Evolutionary conservation across 2,329 filamentous ascomycete genomes (phyloP), one percentile per base, ranked within the genome.

Genomic region (Fusarium incarnatum): DNA sequence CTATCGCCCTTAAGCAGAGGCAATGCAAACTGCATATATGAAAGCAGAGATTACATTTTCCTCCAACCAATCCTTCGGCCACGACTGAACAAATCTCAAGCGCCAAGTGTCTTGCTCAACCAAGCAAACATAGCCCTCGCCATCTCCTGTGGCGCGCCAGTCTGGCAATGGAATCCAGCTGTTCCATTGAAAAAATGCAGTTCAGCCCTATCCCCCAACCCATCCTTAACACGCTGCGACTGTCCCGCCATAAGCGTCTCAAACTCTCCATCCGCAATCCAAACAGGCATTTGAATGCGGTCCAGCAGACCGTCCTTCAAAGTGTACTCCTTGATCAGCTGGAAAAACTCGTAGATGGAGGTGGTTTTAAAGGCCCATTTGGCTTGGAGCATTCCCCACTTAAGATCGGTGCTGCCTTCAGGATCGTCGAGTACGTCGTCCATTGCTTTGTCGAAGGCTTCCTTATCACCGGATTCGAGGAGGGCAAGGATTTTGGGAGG

Each of bases 311-410:
- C 62, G 1, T 32, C 62, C 5, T 61, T 60, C 3, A 76, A 16
- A 2, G 61, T 71, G 18, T 71, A 75, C 9, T 65, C 20, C 27
- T 72, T 60, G 3, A 28, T 6, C 27, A 46, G 16, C 6, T 65
- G 55, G 30, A 79, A 52, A 50, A 74, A 79, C 3, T 76, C 70
- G 50, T 71, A 80, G 2, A 73, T 77, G 12, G 67, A 75, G 73
- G 69, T 46, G 16, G 72, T 41, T 20, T 78, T 71, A 56, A 79
- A 81, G 1, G 70, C 68, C 78, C 79, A 80, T 3, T 80, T 65
- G 3, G 75, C 79, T 30, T 80, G 77, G 2, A 74, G 66, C 8
- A 80, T 45, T 37, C 68, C 76, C 79, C 79, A 80, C 22, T 70
- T 69, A 9, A 71, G 44, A 16, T 27, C 46, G 0, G 77, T 74